Evolutionary conservation across 2,329 filamentous ascomycete genomes (phyloP).

Genomic region (Trichoderma simmonsii): DNA sequence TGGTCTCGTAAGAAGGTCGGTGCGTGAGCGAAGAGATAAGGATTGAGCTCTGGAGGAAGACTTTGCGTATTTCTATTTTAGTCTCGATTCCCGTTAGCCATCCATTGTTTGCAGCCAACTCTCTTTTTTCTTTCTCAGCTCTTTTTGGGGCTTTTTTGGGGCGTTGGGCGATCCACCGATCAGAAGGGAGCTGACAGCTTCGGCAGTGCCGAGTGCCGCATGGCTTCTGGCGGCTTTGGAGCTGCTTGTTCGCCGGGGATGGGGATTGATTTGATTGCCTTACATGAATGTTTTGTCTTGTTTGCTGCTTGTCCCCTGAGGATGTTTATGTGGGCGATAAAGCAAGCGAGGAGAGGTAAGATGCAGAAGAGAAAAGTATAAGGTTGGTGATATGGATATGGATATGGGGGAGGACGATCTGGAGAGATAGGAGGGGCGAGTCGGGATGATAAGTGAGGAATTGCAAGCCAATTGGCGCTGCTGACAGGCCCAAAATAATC

Average conservation of each 20-base stretch:
- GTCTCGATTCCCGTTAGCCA: constrained; percentile 6
- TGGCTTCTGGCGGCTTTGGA: background rate
- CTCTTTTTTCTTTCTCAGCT: background rate
- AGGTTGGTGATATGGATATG: background rate
- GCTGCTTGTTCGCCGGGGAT: background rate
- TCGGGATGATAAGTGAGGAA: background rate
- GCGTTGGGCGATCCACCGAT: background rate
- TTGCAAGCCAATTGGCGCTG: constrained; percentile 12
- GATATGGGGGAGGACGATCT: background rate
- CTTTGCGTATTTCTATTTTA: constrained; percentile 8
- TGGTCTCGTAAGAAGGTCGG: constrained; percentile 9
- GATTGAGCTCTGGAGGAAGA: background rate
- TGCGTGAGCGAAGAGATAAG: constrained; percentile 11
- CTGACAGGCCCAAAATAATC: background rate
- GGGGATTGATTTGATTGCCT: background rate
- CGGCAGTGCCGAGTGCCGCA: constrained; percentile 13
- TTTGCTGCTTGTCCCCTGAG: background rate
- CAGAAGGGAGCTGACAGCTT: constrained; percentile 17
- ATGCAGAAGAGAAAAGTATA: background rate
- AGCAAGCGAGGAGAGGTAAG: background rate
- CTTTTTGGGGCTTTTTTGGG: background rate
- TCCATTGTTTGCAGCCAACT: constrained; percentile 2
- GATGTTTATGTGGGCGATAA: background rate
- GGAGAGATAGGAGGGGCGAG: background rate
- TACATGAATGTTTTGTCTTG: background rate